Base-by-base conservation (phyloP, 2,329 filamentous ascomycete species). In the Hysterium pulicare region DNA sequence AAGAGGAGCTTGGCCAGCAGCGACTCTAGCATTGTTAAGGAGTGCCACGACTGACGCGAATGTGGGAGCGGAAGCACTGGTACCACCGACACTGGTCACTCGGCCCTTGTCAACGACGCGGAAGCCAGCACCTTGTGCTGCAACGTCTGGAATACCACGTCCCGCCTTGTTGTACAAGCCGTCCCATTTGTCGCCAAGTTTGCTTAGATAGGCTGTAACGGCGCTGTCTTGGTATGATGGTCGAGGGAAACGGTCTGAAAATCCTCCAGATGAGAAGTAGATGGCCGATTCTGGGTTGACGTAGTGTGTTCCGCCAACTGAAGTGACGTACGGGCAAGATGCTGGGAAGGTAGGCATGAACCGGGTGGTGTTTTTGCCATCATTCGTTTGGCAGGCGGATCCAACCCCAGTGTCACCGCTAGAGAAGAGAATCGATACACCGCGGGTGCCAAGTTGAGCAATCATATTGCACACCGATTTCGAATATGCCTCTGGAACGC, bases 301-400 rank as follows among this genome's bases (percentile, higher is more conserved):
- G 17, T 60, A 54, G 11, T 54, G 49, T 0, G 71, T 74, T 3
- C 68, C 71, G 8, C 71, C 71, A 3, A 74, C 69, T 2, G 69
- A 58, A 3, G 73, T 76, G 11, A 75, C 68, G 48, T 71, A 75
- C 0, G 71, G 72, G 52, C 72, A 75, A 1, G 68, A 57, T 15
- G 69, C 71, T 1, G 72, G 72, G 55, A 75, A 74, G 15, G 66
- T 64, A 10, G 72, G 70, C 19, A 68, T 51, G 51, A 74, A 74
- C 4, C 65, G 66, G 3, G 62, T 66, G 1, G 59, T 67, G 49
- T 70, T 69, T 36, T 63, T 69, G 45, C 69, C 70, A 35, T 72
- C 68, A 50, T 75, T 75, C 44, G 64, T 67, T 47, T 67, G 62
- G 57, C 72, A 76, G 10, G 63, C 63, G 17, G 63, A 69, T 10